Conservation (phyloP, 306 rosid genomes). For the Hippophae rhamnoides region DNA sequence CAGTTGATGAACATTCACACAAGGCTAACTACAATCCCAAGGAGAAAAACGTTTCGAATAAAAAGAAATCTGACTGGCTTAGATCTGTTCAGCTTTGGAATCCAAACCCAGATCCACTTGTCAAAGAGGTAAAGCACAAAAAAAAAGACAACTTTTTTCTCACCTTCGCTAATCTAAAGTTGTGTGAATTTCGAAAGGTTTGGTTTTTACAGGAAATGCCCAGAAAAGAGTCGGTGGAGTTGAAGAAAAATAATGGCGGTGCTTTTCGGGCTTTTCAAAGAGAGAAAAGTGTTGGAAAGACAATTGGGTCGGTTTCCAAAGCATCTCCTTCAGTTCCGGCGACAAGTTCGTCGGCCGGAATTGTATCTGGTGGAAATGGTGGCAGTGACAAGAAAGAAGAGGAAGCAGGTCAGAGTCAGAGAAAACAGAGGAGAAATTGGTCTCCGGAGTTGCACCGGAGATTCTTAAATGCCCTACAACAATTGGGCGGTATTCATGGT, state of each 20-base stretch:
- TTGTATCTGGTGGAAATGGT: conserved; percentile 24
- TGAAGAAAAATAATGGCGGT: conserved; percentile 51
- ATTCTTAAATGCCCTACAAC: conserved; percentile 73
- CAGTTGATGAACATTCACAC: conserved; percentile 35
- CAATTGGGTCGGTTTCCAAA: conserved; percentile 21
- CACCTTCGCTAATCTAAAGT: too few species aligned
- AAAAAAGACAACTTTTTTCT: too few species aligned
- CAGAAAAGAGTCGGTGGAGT: conserved; percentile 47
- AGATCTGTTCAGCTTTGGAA: conserved; percentile 89
- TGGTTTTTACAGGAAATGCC: conserved; percentile 40
- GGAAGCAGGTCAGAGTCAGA: conserved; percentile 40
- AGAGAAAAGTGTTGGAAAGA: conserved; percentile 40
- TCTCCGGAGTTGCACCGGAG: conserved; percentile 83
- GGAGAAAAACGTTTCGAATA: conserved; percentile 24
- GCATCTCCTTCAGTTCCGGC: conserved; percentile 29
- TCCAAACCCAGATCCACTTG: conserved; percentile 37
- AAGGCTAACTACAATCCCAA: conserved; percentile 5
- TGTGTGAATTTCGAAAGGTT: conserved; percentile 4
- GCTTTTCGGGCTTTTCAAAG: conserved; percentile 83
- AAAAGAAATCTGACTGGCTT: conserved; percentile 72
- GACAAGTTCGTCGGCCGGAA: conserved; percentile 44
- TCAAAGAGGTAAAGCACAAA: conserved; percentile 37
- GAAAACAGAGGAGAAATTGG: conserved; percentile 82
- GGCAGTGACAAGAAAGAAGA: conserved; percentile 40
- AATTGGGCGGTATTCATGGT: conserved; percentile 87